phyloP scores from a whole-genome alignment of 441 rosid genomes.

The Dalechampia spathulata region DNA sequence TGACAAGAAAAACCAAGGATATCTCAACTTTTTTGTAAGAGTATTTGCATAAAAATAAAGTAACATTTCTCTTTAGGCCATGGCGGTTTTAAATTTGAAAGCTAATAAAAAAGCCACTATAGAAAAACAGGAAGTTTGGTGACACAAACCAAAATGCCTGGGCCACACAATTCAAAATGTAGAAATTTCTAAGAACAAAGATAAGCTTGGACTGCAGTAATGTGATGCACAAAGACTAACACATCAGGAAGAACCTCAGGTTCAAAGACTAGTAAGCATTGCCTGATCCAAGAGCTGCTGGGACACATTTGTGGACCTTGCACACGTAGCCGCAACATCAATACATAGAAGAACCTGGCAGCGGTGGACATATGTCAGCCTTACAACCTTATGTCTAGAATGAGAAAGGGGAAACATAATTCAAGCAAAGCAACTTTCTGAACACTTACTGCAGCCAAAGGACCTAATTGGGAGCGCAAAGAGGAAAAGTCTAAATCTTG shows the following conservation, averaged over 20 bases:
- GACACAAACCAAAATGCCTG: background rate
- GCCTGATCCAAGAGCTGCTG: constrained; percentile 86
- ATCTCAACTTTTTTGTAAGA: background rate
- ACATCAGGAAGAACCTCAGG: constrained; percentile 14
- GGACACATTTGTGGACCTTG: constrained; percentile 71
- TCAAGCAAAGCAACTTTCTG: constrained; percentile 13
- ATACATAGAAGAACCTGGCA: constrained; percentile 88
- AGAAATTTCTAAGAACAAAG: constrained; percentile 12
- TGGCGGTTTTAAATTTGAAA: background rate
- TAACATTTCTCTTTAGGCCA: no score
- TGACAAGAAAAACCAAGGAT: background rate
- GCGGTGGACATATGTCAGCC: constrained; percentile 22
- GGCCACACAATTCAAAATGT: background rate
- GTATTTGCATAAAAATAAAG: no score
- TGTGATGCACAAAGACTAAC: background rate
- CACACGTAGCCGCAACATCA: constrained; percentile 93
- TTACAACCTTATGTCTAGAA: no score
- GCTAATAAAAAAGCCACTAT: background rate
- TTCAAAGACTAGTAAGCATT: constrained; percentile 25
- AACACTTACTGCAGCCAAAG: constrained; percentile 83
- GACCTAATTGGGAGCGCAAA: constrained; percentile 72
- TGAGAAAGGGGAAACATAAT: constrained; percentile 9
- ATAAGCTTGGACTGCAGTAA: no score
- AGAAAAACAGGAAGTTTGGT: background rate
- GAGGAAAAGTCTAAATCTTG: constrained; percentile 78